Evolutionary conservation across 2,329 filamentous ascomycete species (phyloP).

Genomic region (Aspergillus bombycis): DNA sequence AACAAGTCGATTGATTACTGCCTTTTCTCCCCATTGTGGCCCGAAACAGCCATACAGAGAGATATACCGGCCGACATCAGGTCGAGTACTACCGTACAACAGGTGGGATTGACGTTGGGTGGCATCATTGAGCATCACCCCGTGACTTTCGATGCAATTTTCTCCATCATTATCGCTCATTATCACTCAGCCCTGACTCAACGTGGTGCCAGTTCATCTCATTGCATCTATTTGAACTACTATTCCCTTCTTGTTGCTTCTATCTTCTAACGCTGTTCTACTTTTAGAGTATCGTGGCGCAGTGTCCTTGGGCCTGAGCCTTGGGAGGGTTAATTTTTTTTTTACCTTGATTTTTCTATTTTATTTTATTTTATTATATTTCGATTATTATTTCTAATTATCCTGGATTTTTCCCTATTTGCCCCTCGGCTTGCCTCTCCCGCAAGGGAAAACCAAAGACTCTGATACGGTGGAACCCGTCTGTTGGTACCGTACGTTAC

Average conservation of each 20-base stretch:
- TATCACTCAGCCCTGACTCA: slow-evolving; percentile 11
- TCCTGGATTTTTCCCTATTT: neutral
- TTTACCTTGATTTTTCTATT: neutral
- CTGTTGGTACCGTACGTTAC: neutral
- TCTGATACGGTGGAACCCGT: neutral
- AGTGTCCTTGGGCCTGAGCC: slow-evolving; percentile 2
- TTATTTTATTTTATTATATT: neutral
- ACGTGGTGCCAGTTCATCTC: slow-evolving; percentile 25
- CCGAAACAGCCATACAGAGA: slow-evolving; percentile 3
- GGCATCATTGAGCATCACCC: slow-evolving; percentile 24
- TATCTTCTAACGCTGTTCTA: slow-evolving; percentile 2
- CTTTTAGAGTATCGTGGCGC: slow-evolving; percentile 13
- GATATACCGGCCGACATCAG: neutral
- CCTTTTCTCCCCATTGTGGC: slow-evolving; percentile 7
- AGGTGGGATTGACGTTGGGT: slow-evolving; percentile 1
- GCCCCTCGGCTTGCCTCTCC: slow-evolving; percentile 2
- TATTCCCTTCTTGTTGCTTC: slow-evolving; percentile 1
- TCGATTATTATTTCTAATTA: neutral
- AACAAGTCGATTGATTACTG: neutral
- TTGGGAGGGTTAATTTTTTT: neutral
- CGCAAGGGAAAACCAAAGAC: neutral
- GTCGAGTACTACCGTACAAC: neutral
- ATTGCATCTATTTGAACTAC: slow-evolving; percentile 3
- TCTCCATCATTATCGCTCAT: slow-evolving; percentile 12
- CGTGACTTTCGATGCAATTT: slow-evolving; percentile 1